Percentiles rank a stretch among this genome's conserved stretches.
Conservation (phyloP, 257 asterid species). For the Verbena officinalis region DNA sequence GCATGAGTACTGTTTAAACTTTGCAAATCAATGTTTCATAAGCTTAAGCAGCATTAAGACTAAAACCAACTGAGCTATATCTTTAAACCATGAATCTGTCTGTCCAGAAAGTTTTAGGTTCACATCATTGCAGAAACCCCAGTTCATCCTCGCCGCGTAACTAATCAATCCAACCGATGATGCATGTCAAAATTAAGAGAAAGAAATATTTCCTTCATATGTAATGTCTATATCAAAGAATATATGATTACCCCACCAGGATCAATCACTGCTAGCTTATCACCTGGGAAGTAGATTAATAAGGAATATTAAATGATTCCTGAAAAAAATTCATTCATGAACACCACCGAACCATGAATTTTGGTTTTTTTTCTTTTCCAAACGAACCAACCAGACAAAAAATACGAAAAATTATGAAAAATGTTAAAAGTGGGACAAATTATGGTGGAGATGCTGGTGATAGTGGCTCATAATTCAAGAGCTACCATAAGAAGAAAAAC, state of each 20-base stretch:
- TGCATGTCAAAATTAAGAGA: background rate
- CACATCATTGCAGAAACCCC: constrained; percentile 22
- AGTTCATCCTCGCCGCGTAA: constrained; percentile 42
- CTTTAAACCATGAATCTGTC: constrained; percentile 21
- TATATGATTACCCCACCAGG: constrained; percentile 34
- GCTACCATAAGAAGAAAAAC: constrained; percentile 42
- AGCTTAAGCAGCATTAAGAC: constrained; percentile 21
- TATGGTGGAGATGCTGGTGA: constrained; percentile 45
- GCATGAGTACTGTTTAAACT: constrained; percentile 34
- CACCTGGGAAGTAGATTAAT: constrained; percentile 6
- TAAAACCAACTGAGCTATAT: constrained; percentile 5
- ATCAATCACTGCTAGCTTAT: constrained; percentile 22
- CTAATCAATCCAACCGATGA: constrained; percentile 26
- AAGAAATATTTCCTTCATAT: constrained; percentile 16
- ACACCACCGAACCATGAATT: background rate
- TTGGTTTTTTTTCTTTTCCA: background rate
- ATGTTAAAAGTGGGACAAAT: constrained; percentile 34
- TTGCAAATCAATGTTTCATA: constrained; percentile 39
- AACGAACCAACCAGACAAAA: background rate
- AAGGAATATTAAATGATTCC: background rate
- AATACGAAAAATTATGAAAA: background rate
- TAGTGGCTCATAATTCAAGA: constrained; percentile 48
- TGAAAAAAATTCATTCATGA: constrained; percentile 9
- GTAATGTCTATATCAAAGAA: constrained; percentile 29
- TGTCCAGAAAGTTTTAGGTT: constrained; percentile 20